Evolutionary conservation across 2,329 filamentous ascomycete genomes (phyloP).

Genomic region (Trichoderma sp.): DNA sequence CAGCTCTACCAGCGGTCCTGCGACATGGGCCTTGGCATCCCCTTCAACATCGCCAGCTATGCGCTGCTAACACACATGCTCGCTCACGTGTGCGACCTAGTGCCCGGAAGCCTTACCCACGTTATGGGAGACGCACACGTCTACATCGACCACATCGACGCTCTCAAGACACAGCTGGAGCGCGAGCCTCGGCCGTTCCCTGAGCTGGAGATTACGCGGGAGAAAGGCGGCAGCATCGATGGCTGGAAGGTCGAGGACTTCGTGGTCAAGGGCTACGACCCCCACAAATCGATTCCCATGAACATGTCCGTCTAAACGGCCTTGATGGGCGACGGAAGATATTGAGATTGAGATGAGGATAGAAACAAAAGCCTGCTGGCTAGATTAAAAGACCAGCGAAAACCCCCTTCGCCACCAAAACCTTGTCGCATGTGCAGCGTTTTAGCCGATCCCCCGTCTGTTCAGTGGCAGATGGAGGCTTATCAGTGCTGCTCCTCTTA

Average conservation of each 20-base stretch:
- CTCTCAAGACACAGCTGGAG: constrained; percentile 74
- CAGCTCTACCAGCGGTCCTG: constrained; percentile 91
- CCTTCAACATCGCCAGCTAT: constrained; percentile 97
- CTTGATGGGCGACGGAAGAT: background rate
- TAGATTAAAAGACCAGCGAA: background rate
- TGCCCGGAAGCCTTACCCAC: constrained; percentile 85
- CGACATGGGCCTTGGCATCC: constrained; percentile 95
- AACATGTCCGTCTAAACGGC: constrained; percentile 82
- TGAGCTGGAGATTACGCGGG: constrained; percentile 66
- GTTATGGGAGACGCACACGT: constrained; percentile 99
- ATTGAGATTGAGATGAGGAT: background rate
- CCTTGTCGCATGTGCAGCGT: background rate
- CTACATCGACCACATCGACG: constrained; percentile 88
- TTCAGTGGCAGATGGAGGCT: constrained; percentile 1
- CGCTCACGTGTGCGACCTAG: constrained; percentile 78
- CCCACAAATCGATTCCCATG: constrained; percentile 91
- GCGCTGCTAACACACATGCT: constrained; percentile 94
- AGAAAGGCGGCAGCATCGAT: constrained; percentile 74
- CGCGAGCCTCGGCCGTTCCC: constrained; percentile 82
- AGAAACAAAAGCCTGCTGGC: background rate
- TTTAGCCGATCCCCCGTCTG: background rate
- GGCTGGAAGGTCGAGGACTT: constrained; percentile 90
- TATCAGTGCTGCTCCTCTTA: background rate
- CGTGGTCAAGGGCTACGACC: constrained; percentile 80
- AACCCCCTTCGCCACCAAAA: background rate